phyloP scores from a whole-genome alignment of 2,329 filamentous ascomycete genomes.

The Cryphonectria radicalis region DNA sequence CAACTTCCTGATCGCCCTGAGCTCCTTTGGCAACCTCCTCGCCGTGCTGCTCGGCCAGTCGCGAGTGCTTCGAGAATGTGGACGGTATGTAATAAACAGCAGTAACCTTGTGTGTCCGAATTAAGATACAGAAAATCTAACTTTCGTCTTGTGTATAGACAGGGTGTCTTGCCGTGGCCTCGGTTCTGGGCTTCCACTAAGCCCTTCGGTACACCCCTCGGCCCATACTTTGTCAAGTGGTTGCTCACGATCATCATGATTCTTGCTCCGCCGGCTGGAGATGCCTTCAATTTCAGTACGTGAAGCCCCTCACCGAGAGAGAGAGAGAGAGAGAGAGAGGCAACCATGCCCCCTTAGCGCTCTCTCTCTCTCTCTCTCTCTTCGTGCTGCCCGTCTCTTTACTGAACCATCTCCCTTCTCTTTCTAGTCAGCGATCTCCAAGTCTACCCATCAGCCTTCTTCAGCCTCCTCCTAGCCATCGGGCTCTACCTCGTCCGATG shows the following conservation, averaged over 20 bases:
- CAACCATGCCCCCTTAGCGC: neutral
- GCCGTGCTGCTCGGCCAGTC: slow-evolving; percentile 60
- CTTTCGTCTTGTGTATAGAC: slow-evolving; percentile 33
- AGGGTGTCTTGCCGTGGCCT: slow-evolving; percentile 63
- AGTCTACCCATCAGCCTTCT: slow-evolving; percentile 62
- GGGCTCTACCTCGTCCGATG: slow-evolving; percentile 63
- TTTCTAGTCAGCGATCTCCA: slow-evolving; percentile 60
- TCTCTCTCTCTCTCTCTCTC: no score
- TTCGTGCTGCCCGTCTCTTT: no score
- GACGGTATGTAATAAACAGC: slow-evolving; percentile 40
- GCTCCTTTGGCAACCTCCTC: slow-evolving; percentile 62
- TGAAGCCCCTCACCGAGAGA: neutral
- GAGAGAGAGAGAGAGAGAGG: no score
- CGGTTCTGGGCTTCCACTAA: slow-evolving; percentile 64
- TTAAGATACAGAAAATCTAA: no score
- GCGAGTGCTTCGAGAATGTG: slow-evolving; percentile 62
- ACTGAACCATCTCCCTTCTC: neutral
- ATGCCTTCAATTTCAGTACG: slow-evolving; percentile 65
- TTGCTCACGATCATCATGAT: slow-evolving; percentile 62
- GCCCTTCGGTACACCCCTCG: slow-evolving; percentile 66
- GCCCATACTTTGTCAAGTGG: slow-evolving; percentile 63
- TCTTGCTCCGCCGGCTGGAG: slow-evolving; percentile 62
- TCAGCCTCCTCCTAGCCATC: slow-evolving; percentile 58
- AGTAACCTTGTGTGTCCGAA: no score
- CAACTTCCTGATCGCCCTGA: slow-evolving; percentile 61